Evolutionary conservation across 306 rosid genomes (phyloP).

Genomic region (Casuarina glauca): DNA sequence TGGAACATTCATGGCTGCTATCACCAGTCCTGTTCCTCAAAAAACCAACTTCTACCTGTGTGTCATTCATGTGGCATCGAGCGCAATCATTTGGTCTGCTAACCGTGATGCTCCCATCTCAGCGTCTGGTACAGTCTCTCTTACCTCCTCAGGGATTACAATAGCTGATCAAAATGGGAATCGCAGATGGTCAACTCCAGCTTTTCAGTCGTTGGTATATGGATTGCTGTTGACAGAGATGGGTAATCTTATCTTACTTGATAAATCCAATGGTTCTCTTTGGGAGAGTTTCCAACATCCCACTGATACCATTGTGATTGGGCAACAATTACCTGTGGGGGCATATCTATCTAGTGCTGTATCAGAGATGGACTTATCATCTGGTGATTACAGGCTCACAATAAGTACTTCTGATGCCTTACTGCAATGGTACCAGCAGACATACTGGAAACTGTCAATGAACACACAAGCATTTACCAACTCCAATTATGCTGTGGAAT

Average conservation of each 20-base stretch:
- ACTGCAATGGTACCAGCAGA: conserved; percentile 72
- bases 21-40: conserved; percentile 51
- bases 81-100: conserved; percentile 77
- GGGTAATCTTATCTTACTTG: conserved; percentile 79
- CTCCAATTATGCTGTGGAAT: conserved; percentile 45
- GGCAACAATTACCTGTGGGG: conserved; percentile 63
- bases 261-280: conserved; percentile 58
- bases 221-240: conserved; percentile 56
- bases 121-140: conserved; percentile 50
- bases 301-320: conserved; percentile 81
- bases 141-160: conserved; percentile 50
- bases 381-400: conserved; percentile 50
- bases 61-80: conserved; percentile 66
- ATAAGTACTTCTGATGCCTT: conserved; percentile 58
- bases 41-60: conserved; percentile 61
- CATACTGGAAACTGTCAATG: conserved; percentile 79
- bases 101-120: conserved; percentile 64
- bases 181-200: conserved; percentile 79
- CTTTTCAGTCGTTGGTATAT: conserved; percentile 42
- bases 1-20: conserved; percentile 59
- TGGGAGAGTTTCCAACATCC: conserved; percentile 92
- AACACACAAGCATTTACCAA: conserved; percentile 37
- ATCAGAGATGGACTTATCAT: conserved; percentile 53
- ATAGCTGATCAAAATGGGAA: conserved; percentile 40
- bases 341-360: conserved; percentile 44